Conservation (phyloP, 768 basidiomycete species). For the Termitomyces sp. region DNA sequence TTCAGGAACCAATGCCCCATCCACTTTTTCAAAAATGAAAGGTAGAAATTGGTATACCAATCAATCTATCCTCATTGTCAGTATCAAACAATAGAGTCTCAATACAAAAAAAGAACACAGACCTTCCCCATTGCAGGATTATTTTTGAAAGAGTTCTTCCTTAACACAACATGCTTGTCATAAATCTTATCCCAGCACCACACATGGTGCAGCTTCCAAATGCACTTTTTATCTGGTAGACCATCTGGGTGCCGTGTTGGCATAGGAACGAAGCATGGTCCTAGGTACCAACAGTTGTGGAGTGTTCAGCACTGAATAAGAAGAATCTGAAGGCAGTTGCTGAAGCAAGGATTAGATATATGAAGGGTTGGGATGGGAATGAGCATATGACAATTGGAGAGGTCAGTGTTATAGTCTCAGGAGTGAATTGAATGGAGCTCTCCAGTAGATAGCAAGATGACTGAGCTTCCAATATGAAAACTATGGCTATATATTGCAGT, state of each 20-base stretch:
- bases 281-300: slow-evolving; percentile 84
- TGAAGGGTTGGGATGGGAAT: too few species aligned
- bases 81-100: background rate
- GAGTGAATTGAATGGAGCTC: too few species aligned
- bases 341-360: slow-evolving; percentile 15
- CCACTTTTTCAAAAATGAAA: slow-evolving; percentile 72
- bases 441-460: too few species aligned
- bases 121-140: slow-evolving; percentile 67
- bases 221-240: slow-evolving; percentile 88
- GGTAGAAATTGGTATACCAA: slow-evolving; percentile 86
- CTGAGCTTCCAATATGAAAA: too few species aligned
- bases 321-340: slow-evolving; percentile 87
- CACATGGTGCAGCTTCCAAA: slow-evolving; percentile 76
- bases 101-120: background rate
- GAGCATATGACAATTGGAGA: too few species aligned
- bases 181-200: slow-evolving; percentile 82
- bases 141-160: slow-evolving; percentile 80
- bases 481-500: too few species aligned
- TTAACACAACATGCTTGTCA: slow-evolving; percentile 66
- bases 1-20: slow-evolving; percentile 42
- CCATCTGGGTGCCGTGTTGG: slow-evolving; percentile 80
- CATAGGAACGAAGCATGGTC: slow-evolving; percentile 86
- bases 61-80: slow-evolving; percentile 29
- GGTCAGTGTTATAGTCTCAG: too few species aligned
- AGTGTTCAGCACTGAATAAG: slow-evolving; percentile 83